Evolutionary conservation across 1,139 yeast species (phyloP), one percentile per base, ranked within the genome.

Genomic region (Candida albicans): DNA sequence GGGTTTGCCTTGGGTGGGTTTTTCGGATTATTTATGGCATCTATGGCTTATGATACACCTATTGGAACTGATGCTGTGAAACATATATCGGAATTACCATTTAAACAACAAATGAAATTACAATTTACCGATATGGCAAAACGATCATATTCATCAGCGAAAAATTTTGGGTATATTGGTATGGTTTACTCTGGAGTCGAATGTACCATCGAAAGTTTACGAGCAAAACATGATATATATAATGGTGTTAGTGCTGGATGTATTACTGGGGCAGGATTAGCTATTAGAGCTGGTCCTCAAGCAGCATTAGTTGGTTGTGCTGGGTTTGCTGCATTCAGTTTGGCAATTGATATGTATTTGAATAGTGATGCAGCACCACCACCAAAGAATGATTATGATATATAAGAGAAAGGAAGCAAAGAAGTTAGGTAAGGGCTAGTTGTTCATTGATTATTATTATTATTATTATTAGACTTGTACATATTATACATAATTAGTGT

Each of bases 1-100:
- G 99, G 99, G 36, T 93, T 90, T 67, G 93, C 85, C 33, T 79
- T 93, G 38, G 99, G 99, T 68, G 99, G 97, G 52, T 87, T 91
- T 50, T 90, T 93, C 63, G 98, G 99, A 50, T 71, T 93, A 42
- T 91, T 93, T 69, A 93, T 93, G 98, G 96, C 98, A 3, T 85
- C 96, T 39, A 84, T 83, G 86, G 82, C 90, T 1, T 86, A 86
- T 58, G 96, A 87, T 65, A 87, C 87, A 1, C 90, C 95, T 1
- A 73, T 84, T 28, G 93, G 85, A 7, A 65, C 81, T 2, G 77
- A 76, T 15, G 75, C 82, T 2, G 74, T 72, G 32, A 60, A 56
- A 30, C 81, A 75, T 52, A 79, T 89, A 40, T 79, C 91, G 15
- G 95, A 91, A 49, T 71, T 93, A 49, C 98, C 99, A 2, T 82